Evolutionary conservation across 306 rosid genomes (phyloP).

Genomic region (Oxytropis ochrocephala): DNA sequence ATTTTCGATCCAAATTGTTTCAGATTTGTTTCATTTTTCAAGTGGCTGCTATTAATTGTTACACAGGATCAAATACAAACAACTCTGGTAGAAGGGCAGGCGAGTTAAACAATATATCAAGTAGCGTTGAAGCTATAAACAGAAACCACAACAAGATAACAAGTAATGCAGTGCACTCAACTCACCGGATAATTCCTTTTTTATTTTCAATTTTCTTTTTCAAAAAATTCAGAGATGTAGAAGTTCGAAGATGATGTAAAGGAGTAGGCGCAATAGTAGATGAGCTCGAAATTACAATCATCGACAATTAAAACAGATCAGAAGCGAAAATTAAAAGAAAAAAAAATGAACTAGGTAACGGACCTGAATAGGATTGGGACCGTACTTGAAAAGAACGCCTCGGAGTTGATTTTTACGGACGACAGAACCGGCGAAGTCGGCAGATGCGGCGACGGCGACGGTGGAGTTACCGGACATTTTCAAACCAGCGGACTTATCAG

Average conservation of each 20-base stretch:
- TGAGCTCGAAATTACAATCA: background rate
- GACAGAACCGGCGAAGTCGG: constrained; percentile 44
- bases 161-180: background rate
- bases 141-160: background rate
- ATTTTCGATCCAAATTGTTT: background rate
- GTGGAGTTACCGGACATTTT: constrained; percentile 41
- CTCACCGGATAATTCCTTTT: background rate
- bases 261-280: background rate
- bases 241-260: constrained; percentile 14
- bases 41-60: background rate
- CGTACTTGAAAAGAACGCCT: constrained; percentile 87
- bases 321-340: background rate
- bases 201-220: background rate
- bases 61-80: background rate
- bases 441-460: background rate
- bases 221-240: constrained; percentile 7
- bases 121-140: background rate
- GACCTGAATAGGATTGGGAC: constrained; percentile 91
- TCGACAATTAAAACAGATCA: background rate
- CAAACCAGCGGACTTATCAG: constrained; percentile 35
- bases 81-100: background rate
- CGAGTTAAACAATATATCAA: background rate
- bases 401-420: constrained; percentile 72
- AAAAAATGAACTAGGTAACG: background rate
- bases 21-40: background rate